Conservation (phyloP, 2,329 filamentous ascomycete genomes). For the Botryosphaeria dothidea region DNA sequence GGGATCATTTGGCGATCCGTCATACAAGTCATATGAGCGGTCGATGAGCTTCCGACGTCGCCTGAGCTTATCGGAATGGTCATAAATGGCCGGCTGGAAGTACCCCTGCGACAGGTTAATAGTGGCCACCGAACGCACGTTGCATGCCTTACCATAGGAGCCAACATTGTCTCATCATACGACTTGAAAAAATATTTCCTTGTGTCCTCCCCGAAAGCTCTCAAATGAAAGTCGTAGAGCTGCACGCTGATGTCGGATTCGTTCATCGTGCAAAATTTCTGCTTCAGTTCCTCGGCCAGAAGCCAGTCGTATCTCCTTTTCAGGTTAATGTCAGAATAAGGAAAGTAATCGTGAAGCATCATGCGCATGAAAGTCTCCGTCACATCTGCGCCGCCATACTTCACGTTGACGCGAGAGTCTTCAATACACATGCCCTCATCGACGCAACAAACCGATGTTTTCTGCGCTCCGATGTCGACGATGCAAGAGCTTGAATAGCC, state of each 20-base stretch:
- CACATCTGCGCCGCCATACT: constrained; percentile 89
- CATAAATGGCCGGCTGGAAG: constrained; percentile 85
- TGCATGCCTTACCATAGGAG: constrained; percentile 66
- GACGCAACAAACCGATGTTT: constrained; percentile 95
- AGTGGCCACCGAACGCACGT: background rate
- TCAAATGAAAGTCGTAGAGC: constrained; percentile 85
- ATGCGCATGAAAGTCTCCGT: constrained; percentile 96
- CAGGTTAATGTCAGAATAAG: constrained; percentile 92
- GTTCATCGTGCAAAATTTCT: constrained; percentile 87
- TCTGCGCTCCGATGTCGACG: constrained; percentile 94
- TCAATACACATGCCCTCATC: constrained; percentile 95
- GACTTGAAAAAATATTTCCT: constrained; percentile 94
- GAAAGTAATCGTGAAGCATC: constrained; percentile 96
- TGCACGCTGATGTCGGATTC: constrained; percentile 89
- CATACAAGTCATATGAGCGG: constrained; percentile 91
- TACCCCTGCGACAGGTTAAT: constrained; percentile 58
- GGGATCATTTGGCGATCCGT: constrained; percentile 89
- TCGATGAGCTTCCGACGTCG: constrained; percentile 80
- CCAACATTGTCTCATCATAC: constrained; percentile 94
- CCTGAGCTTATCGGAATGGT: constrained; percentile 75
- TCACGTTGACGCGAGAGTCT: constrained; percentile 91
- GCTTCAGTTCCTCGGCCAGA: constrained; percentile 92
- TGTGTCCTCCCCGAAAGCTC: constrained; percentile 84
- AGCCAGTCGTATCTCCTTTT: constrained; percentile 88
- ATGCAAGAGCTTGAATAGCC: constrained; percentile 94